phyloP scores from a whole-genome alignment of 441 rosid species.

The Viola pubescens region DNA sequence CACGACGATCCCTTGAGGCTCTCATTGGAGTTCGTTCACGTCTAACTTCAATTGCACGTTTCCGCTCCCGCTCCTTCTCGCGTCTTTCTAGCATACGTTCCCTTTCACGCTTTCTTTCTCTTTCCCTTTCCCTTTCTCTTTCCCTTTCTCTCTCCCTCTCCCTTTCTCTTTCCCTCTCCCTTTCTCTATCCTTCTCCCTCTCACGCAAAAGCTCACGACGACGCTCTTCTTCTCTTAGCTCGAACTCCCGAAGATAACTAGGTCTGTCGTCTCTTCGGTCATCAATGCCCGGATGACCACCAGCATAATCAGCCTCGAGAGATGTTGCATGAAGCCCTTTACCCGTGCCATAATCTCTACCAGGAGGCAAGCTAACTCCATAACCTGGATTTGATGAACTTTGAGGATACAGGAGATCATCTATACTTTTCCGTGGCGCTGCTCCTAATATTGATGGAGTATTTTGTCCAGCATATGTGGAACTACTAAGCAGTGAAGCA shows the following conservation, averaged over 20 bases:
- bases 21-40: slow-evolving; percentile 65
- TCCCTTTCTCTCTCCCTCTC: slow-evolving; percentile 58
- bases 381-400: slow-evolving; percentile 89
- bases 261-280: slow-evolving; percentile 86
- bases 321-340: slow-evolving; percentile 73
- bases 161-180: slow-evolving; percentile 62
- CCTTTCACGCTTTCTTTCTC: slow-evolving; percentile 44
- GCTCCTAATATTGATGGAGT: slow-evolving; percentile 88
- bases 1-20: slow-evolving; percentile 68
- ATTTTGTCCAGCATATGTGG: slow-evolving; percentile 66
- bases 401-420: slow-evolving; percentile 61
- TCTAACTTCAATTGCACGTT: slow-evolving; percentile 55
- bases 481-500: slow-evolving; percentile 49
- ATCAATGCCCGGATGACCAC: slow-evolving; percentile 54
- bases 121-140: slow-evolving; percentile 40
- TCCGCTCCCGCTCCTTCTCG: slow-evolving; percentile 77
- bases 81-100: slow-evolving; percentile 61
- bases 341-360: slow-evolving; percentile 87
- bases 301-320: slow-evolving; percentile 66
- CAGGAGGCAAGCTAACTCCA: slow-evolving; percentile 99
- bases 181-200: slow-evolving; percentile 84
- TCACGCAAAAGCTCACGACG: slow-evolving; percentile 68
- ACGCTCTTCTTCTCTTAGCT: slow-evolving; percentile 93
- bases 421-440: slow-evolving; percentile 76
- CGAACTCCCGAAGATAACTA: slow-evolving; percentile 91